Conservation (phyloP, 768 basidiomycete genomes). For the Tephrocybe sp. region DNA sequence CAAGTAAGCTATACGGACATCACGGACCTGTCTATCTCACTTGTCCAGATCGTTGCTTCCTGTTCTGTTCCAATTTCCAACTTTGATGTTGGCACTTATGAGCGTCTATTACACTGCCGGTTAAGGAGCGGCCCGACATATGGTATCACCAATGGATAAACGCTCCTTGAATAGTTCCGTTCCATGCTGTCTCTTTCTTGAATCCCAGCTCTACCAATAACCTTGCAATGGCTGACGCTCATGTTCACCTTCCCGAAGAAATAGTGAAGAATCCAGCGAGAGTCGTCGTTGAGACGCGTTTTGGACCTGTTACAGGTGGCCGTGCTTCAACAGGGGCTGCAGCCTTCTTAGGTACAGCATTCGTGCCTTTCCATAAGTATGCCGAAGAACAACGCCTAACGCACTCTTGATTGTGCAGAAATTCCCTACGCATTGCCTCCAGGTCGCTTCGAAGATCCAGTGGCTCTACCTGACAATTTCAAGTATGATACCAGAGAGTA, state of each 20-base stretch:
- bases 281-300: constrained; percentile 52
- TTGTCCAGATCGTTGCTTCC: too few species aligned
- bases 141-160: neutral
- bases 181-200: neutral
- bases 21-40: too few species aligned
- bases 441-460: constrained; percentile 61
- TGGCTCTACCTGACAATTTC: constrained; percentile 51
- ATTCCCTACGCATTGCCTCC: constrained; percentile 73
- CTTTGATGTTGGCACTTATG: too few species aligned
- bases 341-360: constrained; percentile 60
- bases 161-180: neutral
- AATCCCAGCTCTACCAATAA: neutral
- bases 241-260: constrained; percentile 56
- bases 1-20: too few species aligned
- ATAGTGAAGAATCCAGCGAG: constrained; percentile 38
- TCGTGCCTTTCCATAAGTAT: neutral
- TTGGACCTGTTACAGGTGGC: constrained; percentile 58
- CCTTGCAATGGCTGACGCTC: constrained; percentile 13
- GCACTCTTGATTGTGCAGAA: constrained; percentile 39
- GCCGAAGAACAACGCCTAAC: neutral
- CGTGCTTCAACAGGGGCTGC: constrained; percentile 60
- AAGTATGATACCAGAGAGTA: constrained; percentile 63
- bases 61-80: too few species aligned
- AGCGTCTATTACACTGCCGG: too few species aligned
- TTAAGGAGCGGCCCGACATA: too few species aligned